phyloP scores from a whole-genome alignment of 768 basidiomycete genomes.

The Leucosporidium yakuticum region DNA sequence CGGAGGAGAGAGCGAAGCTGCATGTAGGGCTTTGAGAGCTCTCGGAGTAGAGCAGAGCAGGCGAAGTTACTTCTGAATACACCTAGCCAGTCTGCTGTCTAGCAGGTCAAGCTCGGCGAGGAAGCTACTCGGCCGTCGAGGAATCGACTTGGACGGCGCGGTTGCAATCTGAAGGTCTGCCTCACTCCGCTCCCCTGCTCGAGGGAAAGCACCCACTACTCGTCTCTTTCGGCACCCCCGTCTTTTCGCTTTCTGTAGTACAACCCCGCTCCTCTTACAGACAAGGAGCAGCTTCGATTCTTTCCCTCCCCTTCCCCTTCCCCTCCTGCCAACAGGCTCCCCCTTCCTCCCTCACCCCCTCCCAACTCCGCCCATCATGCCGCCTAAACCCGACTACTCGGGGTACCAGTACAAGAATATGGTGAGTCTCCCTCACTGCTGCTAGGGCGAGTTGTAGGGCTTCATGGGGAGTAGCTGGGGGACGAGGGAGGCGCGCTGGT shows the following conservation, averaged over 20 bases:
- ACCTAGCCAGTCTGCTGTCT: not conserved
- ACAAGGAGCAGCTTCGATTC: too few species aligned
- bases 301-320: not conserved
- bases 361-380: constrained; percentile 1
- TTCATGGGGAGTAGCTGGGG: not conserved
- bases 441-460: not conserved
- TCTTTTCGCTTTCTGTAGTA: not conserved
- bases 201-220: not conserved
- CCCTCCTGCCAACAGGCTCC: not conserved
- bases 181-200: not conserved
- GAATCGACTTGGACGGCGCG: not conserved
- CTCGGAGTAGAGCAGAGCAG: not conserved
- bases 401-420: constrained; percentile 81
- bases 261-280: not conserved
- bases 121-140: too few species aligned
- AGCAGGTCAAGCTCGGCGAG: not conserved
- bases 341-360: not conserved
- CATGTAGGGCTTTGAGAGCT: not conserved
- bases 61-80: not conserved
- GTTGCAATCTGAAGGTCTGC: not conserved
- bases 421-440: constrained; percentile 9
- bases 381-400: not conserved
- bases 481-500: not conserved
- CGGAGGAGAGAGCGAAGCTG: not conserved
- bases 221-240: not conserved